Percentiles rank a stretch among this genome's conserved stretches.
These are phyloP conservation scores for Hypoxylon crocopeplum DNA, from an alignment of 495 filamentous ascomycete genomes.

Conservation along the genomic window DNA sequence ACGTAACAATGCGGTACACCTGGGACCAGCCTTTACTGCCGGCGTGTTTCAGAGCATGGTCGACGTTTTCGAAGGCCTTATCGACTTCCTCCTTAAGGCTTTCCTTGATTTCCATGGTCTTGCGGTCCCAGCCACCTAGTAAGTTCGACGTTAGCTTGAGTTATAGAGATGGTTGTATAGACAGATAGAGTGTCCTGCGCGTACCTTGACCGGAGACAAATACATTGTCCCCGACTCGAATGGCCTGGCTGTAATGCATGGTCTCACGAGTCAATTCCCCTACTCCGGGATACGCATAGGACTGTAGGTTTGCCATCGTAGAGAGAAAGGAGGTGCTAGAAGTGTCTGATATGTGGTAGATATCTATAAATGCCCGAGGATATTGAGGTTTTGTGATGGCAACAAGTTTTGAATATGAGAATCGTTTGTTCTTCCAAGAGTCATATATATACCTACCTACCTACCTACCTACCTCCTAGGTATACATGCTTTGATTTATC, in stretches of 20 bases:
- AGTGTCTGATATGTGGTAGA: no score
- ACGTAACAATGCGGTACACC: constrained; percentile 59
- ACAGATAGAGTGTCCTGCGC: no score
- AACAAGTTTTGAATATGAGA: no score
- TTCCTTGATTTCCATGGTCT: constrained; percentile 44
- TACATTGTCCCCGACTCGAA: constrained; percentile 60
- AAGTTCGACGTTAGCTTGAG: no score
- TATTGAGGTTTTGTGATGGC: no score
- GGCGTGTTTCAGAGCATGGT: constrained; percentile 53
- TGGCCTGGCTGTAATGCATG: constrained; percentile 60
- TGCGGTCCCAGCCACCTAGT: constrained; percentile 59
- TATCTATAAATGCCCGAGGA: no score
- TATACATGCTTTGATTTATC: no score
- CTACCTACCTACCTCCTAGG: no score
- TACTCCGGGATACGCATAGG: constrained; percentile 44
- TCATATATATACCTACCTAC: no score
- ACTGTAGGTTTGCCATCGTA: not conserved
- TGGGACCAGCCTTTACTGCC: constrained; percentile 66
- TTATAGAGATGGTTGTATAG: no score
- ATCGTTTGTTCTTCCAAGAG: no score
- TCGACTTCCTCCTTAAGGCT: constrained; percentile 58
- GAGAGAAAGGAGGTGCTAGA: no score
- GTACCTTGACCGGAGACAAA: constrained; percentile 62
- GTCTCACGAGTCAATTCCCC: constrained; percentile 47
- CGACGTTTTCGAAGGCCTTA: constrained; percentile 62